Evolutionary conservation across 2,329 filamentous ascomycete species (phyloP).

Genomic region (Immersiporthe knoxdaviesiana): DNA sequence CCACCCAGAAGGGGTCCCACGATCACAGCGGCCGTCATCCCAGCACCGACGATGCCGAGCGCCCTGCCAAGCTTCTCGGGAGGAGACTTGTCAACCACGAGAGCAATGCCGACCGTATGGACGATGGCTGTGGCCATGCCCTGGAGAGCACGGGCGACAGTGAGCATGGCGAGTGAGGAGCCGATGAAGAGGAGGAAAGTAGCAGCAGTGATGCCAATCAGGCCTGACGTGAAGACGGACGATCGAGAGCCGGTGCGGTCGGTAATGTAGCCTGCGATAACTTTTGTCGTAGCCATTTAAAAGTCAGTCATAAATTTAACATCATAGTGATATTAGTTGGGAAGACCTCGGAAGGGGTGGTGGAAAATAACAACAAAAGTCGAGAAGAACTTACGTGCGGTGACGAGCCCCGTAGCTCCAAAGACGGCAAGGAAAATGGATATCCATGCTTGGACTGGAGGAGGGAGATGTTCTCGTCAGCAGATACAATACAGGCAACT

Average conservation of each 20-base stretch:
- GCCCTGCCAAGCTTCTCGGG: constrained; percentile 21
- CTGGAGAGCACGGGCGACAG: constrained; percentile 18
- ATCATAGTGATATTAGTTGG: too few species aligned
- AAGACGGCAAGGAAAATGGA: constrained; percentile 23
- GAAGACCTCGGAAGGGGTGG: too few species aligned
- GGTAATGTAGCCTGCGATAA: constrained; percentile 24
- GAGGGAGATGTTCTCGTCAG: constrained; percentile 9
- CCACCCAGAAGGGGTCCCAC: constrained; percentile 24
- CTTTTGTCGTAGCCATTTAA: neutral
- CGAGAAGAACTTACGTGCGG: neutral
- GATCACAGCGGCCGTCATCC: constrained; percentile 21
- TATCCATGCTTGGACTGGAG: constrained; percentile 18
- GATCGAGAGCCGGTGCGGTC: constrained; percentile 24
- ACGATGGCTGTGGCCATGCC: constrained; percentile 24
- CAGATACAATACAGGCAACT: neutral
- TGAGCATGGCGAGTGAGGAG: constrained; percentile 21
- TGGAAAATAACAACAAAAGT: neutral
- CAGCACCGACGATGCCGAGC: constrained; percentile 23
- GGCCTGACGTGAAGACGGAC: constrained; percentile 14
- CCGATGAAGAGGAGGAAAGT: constrained; percentile 21
- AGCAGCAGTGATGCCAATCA: constrained; percentile 22
- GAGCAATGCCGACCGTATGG: constrained; percentile 24
- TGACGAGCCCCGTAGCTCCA: constrained; percentile 13
- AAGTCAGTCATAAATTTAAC: neutral
- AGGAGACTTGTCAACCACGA: constrained; percentile 25